Percentiles rank a stretch among this genome's conserved stretches.
These are phyloP conservation scores for Corymbia citriodora DNA, from an alignment of 441 rosid genomes.

Conservation along the genomic window DNA sequence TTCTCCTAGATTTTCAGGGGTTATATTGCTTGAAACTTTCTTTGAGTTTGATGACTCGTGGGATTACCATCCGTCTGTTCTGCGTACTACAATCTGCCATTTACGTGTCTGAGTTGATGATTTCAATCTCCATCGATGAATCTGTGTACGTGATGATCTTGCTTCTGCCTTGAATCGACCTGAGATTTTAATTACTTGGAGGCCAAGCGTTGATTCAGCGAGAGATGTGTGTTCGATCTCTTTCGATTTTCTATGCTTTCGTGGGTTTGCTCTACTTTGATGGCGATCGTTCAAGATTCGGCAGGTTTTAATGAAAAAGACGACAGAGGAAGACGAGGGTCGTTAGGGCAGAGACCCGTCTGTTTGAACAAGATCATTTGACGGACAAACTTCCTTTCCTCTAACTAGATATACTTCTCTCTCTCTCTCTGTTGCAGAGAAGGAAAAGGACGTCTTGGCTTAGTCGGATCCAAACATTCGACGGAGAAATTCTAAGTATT, in stretches of 20 bases:
- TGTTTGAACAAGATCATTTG: conserved; percentile 2
- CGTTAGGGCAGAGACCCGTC: neutral
- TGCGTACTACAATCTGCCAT: neutral
- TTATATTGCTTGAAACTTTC: neutral
- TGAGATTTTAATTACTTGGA: neutral
- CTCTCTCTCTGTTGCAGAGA: neutral
- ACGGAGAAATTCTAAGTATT: neutral
- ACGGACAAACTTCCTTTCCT: conserved; percentile 1
- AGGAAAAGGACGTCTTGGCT: conserved; percentile 38
- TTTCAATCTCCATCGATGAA: neutral
- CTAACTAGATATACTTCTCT: neutral
- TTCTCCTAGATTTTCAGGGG: neutral
- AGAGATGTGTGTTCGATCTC: neutral
- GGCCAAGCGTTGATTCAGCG: neutral
- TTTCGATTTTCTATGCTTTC: neutral
- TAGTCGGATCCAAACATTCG: conserved; percentile 20
- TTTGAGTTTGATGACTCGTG: neutral
- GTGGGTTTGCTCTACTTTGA: neutral
- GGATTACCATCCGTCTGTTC: neutral
- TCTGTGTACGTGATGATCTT: neutral
- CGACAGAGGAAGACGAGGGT: neutral
- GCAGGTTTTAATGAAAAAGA: neutral
- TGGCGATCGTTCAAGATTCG: neutral
- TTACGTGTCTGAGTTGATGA: neutral
- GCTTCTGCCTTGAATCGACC: neutral